phyloP scores from a whole-genome alignment of 192 early-diverging fungal species.

The Coemansia sp. region DNA sequence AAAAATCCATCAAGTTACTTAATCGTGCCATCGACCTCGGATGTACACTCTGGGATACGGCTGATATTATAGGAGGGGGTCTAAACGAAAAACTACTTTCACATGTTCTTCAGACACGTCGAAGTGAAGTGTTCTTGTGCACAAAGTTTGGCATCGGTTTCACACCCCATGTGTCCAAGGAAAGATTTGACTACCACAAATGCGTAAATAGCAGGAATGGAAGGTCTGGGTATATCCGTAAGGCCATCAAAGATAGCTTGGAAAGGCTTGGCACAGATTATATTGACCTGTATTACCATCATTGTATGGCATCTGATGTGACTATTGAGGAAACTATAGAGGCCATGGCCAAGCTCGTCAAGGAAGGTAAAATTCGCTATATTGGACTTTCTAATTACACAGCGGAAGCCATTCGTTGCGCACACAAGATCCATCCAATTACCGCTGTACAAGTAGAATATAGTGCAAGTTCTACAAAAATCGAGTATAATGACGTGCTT shows the following conservation, averaged over 20 bases:
- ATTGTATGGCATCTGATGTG: slow-evolving; percentile 59
- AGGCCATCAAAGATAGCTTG: slow-evolving; percentile 48
- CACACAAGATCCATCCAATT: slow-evolving; percentile 69
- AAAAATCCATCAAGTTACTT: slow-evolving; percentile 43
- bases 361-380: slow-evolving; percentile 64
- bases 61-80: slow-evolving; percentile 59
- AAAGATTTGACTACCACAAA: slow-evolving; percentile 17
- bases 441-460: slow-evolving; percentile 55
- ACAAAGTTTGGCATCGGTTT: slow-evolving; percentile 61
- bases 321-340: slow-evolving; percentile 64
- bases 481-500: slow-evolving; percentile 68
- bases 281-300: slow-evolving; percentile 68
- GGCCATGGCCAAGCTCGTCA: slow-evolving; percentile 64
- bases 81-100: slow-evolving; percentile 59
- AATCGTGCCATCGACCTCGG: slow-evolving; percentile 58
- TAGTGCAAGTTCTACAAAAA: slow-evolving; percentile 60
- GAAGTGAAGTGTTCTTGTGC: slow-evolving; percentile 59
- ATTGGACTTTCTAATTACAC: slow-evolving; percentile 63
- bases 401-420: slow-evolving; percentile 61
- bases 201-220: slow-evolving; percentile 33
- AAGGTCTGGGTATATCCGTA: slow-evolving; percentile 54
- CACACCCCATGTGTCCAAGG: slow-evolving; percentile 11
- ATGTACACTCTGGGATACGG: slow-evolving; percentile 60
- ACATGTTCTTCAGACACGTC: slow-evolving; percentile 52
- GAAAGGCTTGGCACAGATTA: slow-evolving; percentile 56